Conservation (phyloP, 2,329 filamentous ascomycete species). For the Exserohilum turcica region DNA sequence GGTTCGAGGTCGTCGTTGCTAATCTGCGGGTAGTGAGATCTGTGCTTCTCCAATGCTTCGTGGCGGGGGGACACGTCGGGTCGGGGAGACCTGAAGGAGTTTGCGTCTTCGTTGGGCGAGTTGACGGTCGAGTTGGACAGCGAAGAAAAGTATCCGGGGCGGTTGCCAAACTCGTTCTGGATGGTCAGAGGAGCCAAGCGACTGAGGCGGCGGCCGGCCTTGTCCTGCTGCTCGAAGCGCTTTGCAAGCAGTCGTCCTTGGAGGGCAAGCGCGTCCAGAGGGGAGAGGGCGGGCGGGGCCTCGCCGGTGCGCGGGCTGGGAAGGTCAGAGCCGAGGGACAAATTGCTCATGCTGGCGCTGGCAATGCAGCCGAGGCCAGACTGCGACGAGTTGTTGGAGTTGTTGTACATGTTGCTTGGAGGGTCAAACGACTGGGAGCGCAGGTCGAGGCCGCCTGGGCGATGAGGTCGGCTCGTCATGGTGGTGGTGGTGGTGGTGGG, state of each 20-base stretch:
- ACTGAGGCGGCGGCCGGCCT: slow-evolving; percentile 78
- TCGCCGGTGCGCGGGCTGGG: slow-evolving; percentile 59
- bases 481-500: slow-evolving; percentile 31
- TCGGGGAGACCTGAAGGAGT: slow-evolving; percentile 33
- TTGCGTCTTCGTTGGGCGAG: slow-evolving; percentile 55
- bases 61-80: slow-evolving; percentile 37
- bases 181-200: slow-evolving; percentile 82
- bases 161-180: slow-evolving; percentile 76
- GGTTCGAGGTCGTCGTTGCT: slow-evolving; percentile 38
- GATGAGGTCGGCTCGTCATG: slow-evolving; percentile 39
- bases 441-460: slow-evolving; percentile 42
- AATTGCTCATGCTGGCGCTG: slow-evolving; percentile 39
- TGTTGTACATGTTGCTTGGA: slow-evolving; percentile 26
- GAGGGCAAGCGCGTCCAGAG: slow-evolving; percentile 91
- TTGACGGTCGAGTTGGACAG: slow-evolving; percentile 64
- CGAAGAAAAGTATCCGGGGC: slow-evolving; percentile 81
- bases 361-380: slow-evolving; percentile 20
- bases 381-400: neutral
- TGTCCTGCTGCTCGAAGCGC: slow-evolving; percentile 77
- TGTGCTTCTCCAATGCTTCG: slow-evolving; percentile 40
- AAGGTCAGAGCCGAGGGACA: slow-evolving; percentile 45
- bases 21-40: slow-evolving; percentile 46
- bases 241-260: slow-evolving; percentile 87
- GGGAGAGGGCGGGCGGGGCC: slow-evolving; percentile 86
- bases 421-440: slow-evolving; percentile 42